Base-by-base conservation (phyloP, 2,329 filamentous ascomycete genomes). In the Penicillium hordei region DNA sequence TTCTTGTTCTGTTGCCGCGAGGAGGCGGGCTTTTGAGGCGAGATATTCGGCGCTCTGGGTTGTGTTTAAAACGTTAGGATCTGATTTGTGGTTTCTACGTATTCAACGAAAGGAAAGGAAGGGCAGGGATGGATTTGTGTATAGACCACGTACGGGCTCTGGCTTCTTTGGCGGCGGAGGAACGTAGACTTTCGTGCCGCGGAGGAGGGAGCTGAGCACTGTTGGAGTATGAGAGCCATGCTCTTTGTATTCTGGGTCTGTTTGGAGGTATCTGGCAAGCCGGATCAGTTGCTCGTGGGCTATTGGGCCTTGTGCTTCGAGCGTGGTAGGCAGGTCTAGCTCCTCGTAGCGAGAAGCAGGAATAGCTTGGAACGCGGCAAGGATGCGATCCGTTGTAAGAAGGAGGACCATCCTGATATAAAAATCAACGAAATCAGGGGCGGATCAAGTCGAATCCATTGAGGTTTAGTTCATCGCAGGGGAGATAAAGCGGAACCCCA, bases 21-120 rank as follows among this genome's bases (percentile, higher is more conserved):
- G 90, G 21, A 99, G 85, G 17, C 88, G 86, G 25, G 87, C 86
- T 91, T 97, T 97, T 1, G 96, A 81, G 7, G 88, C 89, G 73
- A 91, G 90, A 78, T 93, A 97, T 76, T 96, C 89, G 8, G 86
- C 79, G 1, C 86, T 95, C 70, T 70, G 34, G n/a, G 36, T 49
- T 36, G n/a, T n/a, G 12, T 23, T 1, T 23, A n/a, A 1, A 17
- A n/a, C 29, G 25, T 57, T 40, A 55, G 55, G 23, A 7, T 33
- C 27, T 46, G 17, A 12, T 40, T 4, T 46, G 12, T 53, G 5
- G 45, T 10, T 4, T 25, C 31, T 59, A 21, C 27, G 2, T 21
- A 15, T 27, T 10, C 9, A 1, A 5, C 8, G 33, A 15, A 33
- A 43, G 10, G 17, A 13, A 52, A 10, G 38, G 31, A 6, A 21